Conservation (phyloP, 371 early-diverging fungal genomes). For the Mucor plumbeus region DNA sequence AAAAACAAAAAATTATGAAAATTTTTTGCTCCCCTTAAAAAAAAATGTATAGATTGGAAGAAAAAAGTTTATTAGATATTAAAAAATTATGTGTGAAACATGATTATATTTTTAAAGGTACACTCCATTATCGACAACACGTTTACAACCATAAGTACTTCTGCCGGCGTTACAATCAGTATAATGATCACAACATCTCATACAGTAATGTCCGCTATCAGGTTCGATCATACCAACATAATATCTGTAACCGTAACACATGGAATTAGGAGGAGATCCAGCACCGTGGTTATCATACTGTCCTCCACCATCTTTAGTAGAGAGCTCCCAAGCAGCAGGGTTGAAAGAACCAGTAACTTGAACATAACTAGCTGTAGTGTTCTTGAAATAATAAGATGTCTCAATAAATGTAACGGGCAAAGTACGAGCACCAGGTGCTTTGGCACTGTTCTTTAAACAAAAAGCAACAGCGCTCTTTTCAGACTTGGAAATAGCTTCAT, state of each 20-base stretch:
- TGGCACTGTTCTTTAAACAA: conserved; percentile 33
- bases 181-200: conserved; percentile 34
- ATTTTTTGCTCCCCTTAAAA: not conserved
- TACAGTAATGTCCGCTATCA: conserved; percentile 31
- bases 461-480: conserved; percentile 46
- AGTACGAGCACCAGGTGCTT: conserved; percentile 38
- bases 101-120: not conserved
- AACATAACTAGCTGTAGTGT: conserved; percentile 36
- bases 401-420: conserved; percentile 39
- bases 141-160: conserved; percentile 40
- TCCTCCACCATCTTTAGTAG: conserved; percentile 40
- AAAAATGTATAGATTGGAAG: too few relatives aligned
- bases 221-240: conserved; percentile 40
- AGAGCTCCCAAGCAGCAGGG: conserved; percentile 36
- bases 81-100: not conserved
- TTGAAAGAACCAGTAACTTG: conserved; percentile 50
- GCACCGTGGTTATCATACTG: conserved; percentile 48
- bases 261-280: conserved; percentile 33
- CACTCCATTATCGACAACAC: conserved; percentile 29
- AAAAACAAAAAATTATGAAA: not conserved
- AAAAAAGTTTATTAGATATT: not conserved
- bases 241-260: conserved; percentile 37
- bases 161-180: conserved; percentile 41
- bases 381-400: conserved; percentile 31
- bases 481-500: conserved; percentile 29